A percentile compares a stretch with the other conserved stretches of the same genome.
These are phyloP conservation scores for Thozetella sp. DNA, from an alignment of 495 filamentous ascomycete species.

Conservation along the genomic window DNA sequence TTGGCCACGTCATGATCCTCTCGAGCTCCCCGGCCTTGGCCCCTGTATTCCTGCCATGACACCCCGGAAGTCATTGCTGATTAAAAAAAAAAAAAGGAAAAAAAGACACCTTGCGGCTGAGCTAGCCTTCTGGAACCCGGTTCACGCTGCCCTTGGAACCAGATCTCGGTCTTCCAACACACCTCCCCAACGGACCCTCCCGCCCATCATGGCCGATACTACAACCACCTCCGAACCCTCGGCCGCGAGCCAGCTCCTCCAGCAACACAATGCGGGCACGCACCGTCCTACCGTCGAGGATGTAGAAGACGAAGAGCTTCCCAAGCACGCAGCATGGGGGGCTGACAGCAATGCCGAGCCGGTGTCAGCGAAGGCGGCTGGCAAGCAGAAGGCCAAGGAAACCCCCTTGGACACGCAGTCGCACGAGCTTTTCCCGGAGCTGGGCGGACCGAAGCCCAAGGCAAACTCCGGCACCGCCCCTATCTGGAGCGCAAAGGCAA, in stretches of 20 bases:
- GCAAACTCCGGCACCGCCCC: conserved; percentile 58
- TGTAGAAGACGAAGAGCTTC: conserved; percentile 75
- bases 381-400: conserved; percentile 60
- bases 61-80: neutral
- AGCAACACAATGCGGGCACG: conserved; percentile 70
- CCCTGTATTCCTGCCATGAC: neutral
- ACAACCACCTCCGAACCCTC: conserved; percentile 40
- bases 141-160: neutral
- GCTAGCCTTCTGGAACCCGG: neutral
- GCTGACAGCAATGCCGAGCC: conserved; percentile 32
- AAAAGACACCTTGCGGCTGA: neutral
- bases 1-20: neutral
- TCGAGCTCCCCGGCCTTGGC: neutral
- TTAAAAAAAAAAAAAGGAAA: neutral
- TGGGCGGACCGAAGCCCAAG: conserved; percentile 72
- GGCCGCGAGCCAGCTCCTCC: conserved; percentile 75
- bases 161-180: too few relatives aligned
- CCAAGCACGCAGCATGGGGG: conserved; percentile 35
- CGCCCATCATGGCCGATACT: conserved; percentile 27
- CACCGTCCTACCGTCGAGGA: conserved; percentile 81
- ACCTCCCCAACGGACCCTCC: conserved; percentile 3
- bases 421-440: conserved; percentile 85
- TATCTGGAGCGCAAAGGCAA: conserved; percentile 53
- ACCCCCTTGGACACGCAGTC: conserved; percentile 75
- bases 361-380: conserved; percentile 58